A percentile compares a stretch with the other conserved stretches of the same genome.
Conservation (phyloP, 2,329 filamentous ascomycete genomes). For the Stachybotrys elegans region DNA sequence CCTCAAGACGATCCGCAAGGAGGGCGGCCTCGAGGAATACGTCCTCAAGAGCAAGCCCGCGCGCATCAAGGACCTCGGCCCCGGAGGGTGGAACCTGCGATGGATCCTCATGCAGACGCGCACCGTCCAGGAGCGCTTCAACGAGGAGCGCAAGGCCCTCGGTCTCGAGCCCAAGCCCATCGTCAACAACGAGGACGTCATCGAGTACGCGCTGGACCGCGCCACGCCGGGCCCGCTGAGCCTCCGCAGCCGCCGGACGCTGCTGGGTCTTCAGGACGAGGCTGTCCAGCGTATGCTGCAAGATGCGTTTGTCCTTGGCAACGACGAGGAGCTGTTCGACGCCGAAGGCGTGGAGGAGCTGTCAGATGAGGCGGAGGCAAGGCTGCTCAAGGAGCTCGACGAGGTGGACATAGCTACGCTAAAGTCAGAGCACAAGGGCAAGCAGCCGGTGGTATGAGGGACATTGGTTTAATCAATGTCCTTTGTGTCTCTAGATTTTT, state of each 20-base stretch:
- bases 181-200: constrained; percentile 30
- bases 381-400: constrained; percentile 27
- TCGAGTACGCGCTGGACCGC: constrained; percentile 35
- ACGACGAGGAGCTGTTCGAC: constrained; percentile 29
- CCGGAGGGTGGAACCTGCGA: constrained; percentile 83
- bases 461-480: too few species aligned
- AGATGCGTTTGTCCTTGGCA: constrained; percentile 38
- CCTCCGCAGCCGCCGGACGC: constrained; percentile 27
- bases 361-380: constrained; percentile 31
- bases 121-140: constrained; percentile 60
- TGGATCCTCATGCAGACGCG: constrained; percentile 83
- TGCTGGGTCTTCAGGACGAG: constrained; percentile 34
- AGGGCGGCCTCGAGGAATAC: constrained; percentile 88
- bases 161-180: constrained; percentile 48
- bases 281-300: constrained; percentile 9
- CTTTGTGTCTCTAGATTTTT: background rate
- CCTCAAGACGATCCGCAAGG: constrained; percentile 71
- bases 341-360: constrained; percentile 34
- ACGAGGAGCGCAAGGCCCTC: constrained; percentile 56
- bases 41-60: constrained; percentile 73
- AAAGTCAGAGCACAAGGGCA: constrained; percentile 6
- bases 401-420: constrained; percentile 13
- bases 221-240: constrained; percentile 35
- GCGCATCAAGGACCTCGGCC: constrained; percentile 79
- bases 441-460: constrained; percentile 4